phyloP scores from a whole-genome alignment of 495 filamentous ascomycete species.

The Penicillium daleae region DNA sequence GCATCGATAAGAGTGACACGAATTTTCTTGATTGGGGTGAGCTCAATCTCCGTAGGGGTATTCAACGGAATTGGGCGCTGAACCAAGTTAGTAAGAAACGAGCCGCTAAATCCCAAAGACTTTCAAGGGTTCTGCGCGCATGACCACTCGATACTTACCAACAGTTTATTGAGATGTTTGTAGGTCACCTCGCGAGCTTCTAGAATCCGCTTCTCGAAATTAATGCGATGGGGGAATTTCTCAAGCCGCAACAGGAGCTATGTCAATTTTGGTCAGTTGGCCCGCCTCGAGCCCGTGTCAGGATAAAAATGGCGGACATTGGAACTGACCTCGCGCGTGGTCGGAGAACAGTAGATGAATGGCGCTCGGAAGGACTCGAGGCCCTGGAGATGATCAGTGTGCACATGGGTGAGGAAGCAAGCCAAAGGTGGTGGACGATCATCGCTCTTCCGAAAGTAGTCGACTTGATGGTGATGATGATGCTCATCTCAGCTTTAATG shows the following conservation, averaged over 20 bases:
- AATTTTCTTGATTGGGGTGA: conserved; percentile 66
- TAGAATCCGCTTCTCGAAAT: conserved; percentile 76
- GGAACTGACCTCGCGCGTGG: conserved; percentile 70
- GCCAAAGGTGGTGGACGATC: conserved; percentile 67
- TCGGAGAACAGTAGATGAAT: conserved; percentile 88
- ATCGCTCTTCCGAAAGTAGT: conserved; percentile 74
- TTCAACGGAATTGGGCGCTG: conserved; percentile 83
- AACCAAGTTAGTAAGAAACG: not conserved
- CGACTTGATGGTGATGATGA: conserved; percentile 58
- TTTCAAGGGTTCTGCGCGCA: not conserved
- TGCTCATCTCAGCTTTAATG: conserved; percentile 6
- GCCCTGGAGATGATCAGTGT: conserved; percentile 87
- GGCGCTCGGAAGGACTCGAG: conserved; percentile 75
- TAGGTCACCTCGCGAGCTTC: conserved; percentile 71
- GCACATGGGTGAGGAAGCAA: conserved; percentile 91
- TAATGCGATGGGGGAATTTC: conserved; percentile 76
- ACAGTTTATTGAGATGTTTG: conserved; percentile 70
- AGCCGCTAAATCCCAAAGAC: not conserved
- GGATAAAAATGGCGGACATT: not conserved
- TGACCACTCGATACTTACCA: conserved; percentile 43
- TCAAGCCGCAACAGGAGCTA: conserved; percentile 72
- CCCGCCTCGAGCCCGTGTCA: not conserved
- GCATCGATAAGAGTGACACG: conserved; percentile 87
- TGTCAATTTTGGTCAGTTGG: conserved; percentile 6
- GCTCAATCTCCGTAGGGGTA: conserved; percentile 77